Base-by-base conservation (phyloP, 106 monocot genomes). In the Acorus calamus region DNA sequence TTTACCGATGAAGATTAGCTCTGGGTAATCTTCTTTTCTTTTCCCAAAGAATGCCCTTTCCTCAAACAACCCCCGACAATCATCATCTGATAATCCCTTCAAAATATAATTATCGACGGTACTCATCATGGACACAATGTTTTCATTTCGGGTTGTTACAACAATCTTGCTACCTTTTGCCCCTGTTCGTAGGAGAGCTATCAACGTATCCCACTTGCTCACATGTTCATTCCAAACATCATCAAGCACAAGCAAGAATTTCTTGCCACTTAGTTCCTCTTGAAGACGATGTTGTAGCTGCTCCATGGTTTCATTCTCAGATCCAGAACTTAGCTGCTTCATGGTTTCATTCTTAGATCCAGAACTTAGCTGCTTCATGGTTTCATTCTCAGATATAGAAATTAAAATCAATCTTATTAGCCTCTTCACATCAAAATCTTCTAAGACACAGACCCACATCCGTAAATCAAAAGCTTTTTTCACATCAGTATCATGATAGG, bases 191-290 rank as follows among this genome's bases (percentile, higher is more conserved):
- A 82, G 9, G 2, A 62, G 10, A 9, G 47, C 61, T 12, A 8
- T 55, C 0, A 78, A 28, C 4, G 4, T 57, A 2, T 66, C 47
- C 82, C 78, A 82, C 4, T 46, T 6, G 10, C 5, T 43, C 4
- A 28, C 14, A 44, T 61, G 52, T 14, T 71, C 62, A 49, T 69
- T 56, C 82, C 82, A 78, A 2, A 82, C 74, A 53, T 82, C 74
- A 59, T 81, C 81, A 12, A 81, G 47, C 28, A 81, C 76, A n/a
- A 81, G 68, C 3, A 81, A n/a, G 60, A 78, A 71, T n/a, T 12
- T 78, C 53, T 44, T 74, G 3, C 28, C 41, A 2, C 9, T 14
- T 55, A 82, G 44, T 42, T 14, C 43, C 4, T 68, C 10, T 47
- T 11, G 1, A 7, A 82, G 66, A 51, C 10, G 45, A 4, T 7